Conservation (phyloP, 2,329 filamentous ascomycete genomes). For the Aspergillus sp. region DNA sequence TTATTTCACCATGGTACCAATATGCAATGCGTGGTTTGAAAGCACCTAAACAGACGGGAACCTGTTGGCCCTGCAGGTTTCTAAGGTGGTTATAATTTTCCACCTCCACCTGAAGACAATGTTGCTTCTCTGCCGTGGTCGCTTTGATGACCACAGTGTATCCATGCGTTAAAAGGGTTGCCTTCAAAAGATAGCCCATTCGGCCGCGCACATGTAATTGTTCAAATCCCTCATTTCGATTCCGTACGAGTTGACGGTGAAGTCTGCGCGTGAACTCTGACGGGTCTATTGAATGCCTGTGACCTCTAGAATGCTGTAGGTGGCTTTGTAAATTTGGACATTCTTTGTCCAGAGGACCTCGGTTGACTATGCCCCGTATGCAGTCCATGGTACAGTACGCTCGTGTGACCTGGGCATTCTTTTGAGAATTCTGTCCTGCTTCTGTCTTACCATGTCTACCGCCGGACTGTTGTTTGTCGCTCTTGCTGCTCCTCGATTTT, state of each 20-base stretch:
- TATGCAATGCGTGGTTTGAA: constrained; percentile 15
- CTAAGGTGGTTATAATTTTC: constrained; percentile 17
- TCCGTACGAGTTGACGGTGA: constrained; percentile 10
- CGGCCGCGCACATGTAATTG: constrained; percentile 17
- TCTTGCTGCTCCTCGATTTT: too few relatives aligned
- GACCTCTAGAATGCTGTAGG: too few relatives aligned
- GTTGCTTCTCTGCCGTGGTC: constrained; percentile 11
- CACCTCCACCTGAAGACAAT: constrained; percentile 14
- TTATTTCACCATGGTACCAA: constrained; percentile 19
- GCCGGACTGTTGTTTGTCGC: constrained; percentile 6
- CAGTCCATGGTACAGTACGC: constrained; percentile 17
- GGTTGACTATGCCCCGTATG: constrained; percentile 13
- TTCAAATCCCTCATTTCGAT: constrained; percentile 16
- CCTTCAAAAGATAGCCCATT: constrained; percentile 21
- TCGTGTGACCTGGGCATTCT: constrained; percentile 5
- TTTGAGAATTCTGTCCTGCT: constrained; percentile 7
- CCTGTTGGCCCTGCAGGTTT: constrained; percentile 15
- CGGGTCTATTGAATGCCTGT: constrained; percentile 21
- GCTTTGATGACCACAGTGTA: constrained; percentile 25
- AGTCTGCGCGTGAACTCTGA: constrained; percentile 13
- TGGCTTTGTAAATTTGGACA: constrained; percentile 28
- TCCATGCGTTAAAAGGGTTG: constrained; percentile 17
- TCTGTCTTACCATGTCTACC: constrained; percentile 11
- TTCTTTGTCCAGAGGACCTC: constrained; percentile 12
- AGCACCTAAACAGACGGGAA: constrained; percentile 18